phyloP scores from a whole-genome alignment of 1,139 yeast genomes.

The Zygosaccharomyces sapae region DNA sequence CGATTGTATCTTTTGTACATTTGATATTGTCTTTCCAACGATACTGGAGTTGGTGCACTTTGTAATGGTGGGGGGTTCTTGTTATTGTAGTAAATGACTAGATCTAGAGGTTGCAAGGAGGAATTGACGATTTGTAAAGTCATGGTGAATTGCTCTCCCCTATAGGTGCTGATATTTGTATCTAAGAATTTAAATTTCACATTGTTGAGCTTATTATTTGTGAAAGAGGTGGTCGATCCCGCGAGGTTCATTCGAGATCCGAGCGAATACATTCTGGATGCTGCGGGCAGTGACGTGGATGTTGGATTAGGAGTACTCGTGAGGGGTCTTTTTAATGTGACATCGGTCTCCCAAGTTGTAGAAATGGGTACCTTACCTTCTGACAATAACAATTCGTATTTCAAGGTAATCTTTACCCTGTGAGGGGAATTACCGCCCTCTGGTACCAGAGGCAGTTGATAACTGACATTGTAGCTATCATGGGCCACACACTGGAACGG shows the following conservation, averaged over 20 bases:
- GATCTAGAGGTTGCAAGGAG: conserved; percentile 25
- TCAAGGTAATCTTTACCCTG: conserved; percentile 27
- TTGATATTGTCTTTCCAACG: conserved; percentile 24
- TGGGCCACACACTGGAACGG: conserved; percentile 25
- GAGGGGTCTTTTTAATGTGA: conserved; percentile 27
- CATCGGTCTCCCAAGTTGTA: conserved; percentile 36
- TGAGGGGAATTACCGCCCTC: conserved; percentile 19
- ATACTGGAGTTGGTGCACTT: conserved; percentile 11
- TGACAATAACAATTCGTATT: conserved; percentile 18
- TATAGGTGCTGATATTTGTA: conserved; percentile 18
- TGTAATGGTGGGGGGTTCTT: conserved; percentile 14
- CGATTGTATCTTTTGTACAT: conserved; percentile 21
- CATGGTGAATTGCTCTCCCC: conserved; percentile 28
- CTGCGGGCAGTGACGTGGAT: conserved; percentile 22
- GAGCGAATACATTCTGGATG: conserved; percentile 19
- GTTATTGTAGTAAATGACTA: conserved; percentile 31
- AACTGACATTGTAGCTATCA: conserved; percentile 32
- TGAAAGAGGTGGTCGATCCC: conserved; percentile 20
- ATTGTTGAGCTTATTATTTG: conserved; percentile 25
- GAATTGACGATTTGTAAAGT: conserved; percentile 30
- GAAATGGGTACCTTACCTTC: conserved; percentile 18
- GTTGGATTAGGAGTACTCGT: conserved; percentile 20
- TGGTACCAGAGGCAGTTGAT: conserved; percentile 24
- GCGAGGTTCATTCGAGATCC: conserved; percentile 15
- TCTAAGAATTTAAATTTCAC: conserved; percentile 29